These are phyloP conservation scores for Tulasnella calospora DNA, from an alignment of 768 basidiomycete species.

Conservation along the genomic window DNA sequence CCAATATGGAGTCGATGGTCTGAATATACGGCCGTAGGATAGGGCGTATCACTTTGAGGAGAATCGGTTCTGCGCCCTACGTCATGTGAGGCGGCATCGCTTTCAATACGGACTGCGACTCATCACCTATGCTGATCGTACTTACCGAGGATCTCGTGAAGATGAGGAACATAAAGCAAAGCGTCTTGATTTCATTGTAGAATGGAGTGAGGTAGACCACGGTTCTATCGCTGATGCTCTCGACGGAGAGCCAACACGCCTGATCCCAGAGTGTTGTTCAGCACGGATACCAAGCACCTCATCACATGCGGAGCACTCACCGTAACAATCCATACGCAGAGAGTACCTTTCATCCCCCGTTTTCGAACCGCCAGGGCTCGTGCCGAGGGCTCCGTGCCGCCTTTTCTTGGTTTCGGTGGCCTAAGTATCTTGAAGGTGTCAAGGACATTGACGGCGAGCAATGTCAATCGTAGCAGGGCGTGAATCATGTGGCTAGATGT, in stretches of 20 bases:
- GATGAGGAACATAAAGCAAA: slow-evolving; percentile 47
- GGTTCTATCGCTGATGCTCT: slow-evolving; percentile 58
- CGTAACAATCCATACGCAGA: slow-evolving; percentile 84
- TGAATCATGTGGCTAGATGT: slow-evolving; percentile 8
- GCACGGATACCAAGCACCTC: slow-evolving; percentile 14
- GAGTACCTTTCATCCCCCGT: slow-evolving; percentile 76
- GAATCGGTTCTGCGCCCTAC: slow-evolving; percentile 82
- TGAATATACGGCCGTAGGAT: slow-evolving; percentile 66
- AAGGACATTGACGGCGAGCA: slow-evolving; percentile 75
- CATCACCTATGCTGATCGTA: background rate
- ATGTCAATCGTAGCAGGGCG: slow-evolving; percentile 51
- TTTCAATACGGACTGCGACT: background rate
- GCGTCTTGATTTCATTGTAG: slow-evolving; percentile 74
- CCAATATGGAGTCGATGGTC: slow-evolving; percentile 60
- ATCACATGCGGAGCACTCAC: slow-evolving; percentile 38
- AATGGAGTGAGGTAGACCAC: slow-evolving; percentile 73
- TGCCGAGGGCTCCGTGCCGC: slow-evolving; percentile 51
- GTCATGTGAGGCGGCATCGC: slow-evolving; percentile 2
- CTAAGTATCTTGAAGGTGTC: slow-evolving; percentile 82
- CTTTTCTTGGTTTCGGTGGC: slow-evolving; percentile 48
- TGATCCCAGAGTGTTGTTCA: slow-evolving; percentile 34
- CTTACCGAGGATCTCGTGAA: slow-evolving; percentile 23
- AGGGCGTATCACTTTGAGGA: slow-evolving; percentile 73
- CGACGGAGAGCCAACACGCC: slow-evolving; percentile 66
- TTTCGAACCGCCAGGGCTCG: slow-evolving; percentile 71